Conservation (phyloP, 352 stramenopile genomes). For the Globisporangium camurandrum region DNA sequence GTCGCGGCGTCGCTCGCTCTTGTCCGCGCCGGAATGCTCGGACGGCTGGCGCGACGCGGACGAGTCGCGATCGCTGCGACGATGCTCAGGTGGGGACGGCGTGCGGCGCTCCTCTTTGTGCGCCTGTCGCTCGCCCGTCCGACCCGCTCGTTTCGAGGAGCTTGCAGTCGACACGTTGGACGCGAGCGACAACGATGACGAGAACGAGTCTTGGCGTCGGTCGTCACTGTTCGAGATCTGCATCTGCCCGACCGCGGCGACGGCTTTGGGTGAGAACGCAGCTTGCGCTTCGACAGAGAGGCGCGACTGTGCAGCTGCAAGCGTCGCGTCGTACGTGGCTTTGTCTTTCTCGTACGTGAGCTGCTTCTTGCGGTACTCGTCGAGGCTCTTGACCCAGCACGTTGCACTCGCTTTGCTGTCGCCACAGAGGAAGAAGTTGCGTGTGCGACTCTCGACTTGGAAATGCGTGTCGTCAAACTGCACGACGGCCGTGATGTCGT, state of each 20-base stretch:
- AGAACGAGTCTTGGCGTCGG: slow-evolving; percentile 11
- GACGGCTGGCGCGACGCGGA: not conserved
- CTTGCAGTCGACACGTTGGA: slow-evolving; percentile 10
- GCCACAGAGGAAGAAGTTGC: slow-evolving; percentile 80
- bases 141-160: slow-evolving; percentile 8
- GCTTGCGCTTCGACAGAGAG: slow-evolving; percentile 4
- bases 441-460: slow-evolving; percentile 73
- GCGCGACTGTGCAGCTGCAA: slow-evolving; percentile 9
- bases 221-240: not conserved
- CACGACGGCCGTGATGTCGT: slow-evolving; percentile 81
- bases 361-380: slow-evolving; percentile 70
- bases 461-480: slow-evolving; percentile 85
- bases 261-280: not conserved
- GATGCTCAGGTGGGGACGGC: slow-evolving; percentile 21
- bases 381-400: slow-evolving; percentile 76
- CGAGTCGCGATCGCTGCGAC: not conserved
- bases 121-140: slow-evolving; percentile 1
- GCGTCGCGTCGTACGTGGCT: slow-evolving; percentile 21
- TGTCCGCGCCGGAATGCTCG: slow-evolving; percentile 5
- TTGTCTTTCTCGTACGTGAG: slow-evolving; percentile 65
- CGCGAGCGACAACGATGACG: slow-evolving; percentile 11
- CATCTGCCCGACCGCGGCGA: not conserved
- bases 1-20: slow-evolving; percentile 6
- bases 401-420: slow-evolving; percentile 77
- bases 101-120: slow-evolving; percentile 17